Evolutionary conservation across 441 rosid species (phyloP).

Genomic region (Viola pubescens): DNA sequence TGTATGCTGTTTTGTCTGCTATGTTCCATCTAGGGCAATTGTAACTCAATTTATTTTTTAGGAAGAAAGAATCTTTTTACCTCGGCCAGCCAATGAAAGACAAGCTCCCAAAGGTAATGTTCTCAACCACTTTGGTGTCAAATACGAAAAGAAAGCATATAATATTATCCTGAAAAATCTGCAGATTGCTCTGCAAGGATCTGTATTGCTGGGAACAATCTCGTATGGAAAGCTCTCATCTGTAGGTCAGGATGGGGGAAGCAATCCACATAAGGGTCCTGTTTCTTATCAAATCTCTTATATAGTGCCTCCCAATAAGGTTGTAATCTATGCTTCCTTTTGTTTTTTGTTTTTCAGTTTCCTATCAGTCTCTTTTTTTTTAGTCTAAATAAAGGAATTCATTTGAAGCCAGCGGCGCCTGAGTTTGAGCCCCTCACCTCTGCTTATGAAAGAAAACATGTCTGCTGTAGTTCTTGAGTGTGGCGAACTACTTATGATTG

Average conservation of each 20-base stretch:
- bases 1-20: constrained; percentile 8
- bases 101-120: constrained; percentile 79
- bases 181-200: constrained; percentile 82
- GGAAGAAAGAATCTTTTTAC: constrained; percentile 82
- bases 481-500: neutral
- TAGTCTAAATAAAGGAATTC: neutral
- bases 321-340: constrained; percentile 20
- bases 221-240: constrained; percentile 66
- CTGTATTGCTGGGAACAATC: constrained; percentile 69
- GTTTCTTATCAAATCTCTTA: constrained; percentile 57
- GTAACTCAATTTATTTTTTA: constrained; percentile 27
- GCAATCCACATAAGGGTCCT: constrained; percentile 60
- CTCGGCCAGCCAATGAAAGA: constrained; percentile 78
- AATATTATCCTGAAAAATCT: constrained; percentile 17
- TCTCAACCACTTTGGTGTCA: neutral
- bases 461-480: constrained; percentile 6
- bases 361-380: neutral
- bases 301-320: constrained; percentile 89
- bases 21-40: constrained; percentile 7
- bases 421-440: neutral
- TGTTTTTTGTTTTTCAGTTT: neutral
- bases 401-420: too few species aligned
- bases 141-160: constrained; percentile 1
- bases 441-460: neutral
- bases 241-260: constrained; percentile 39